phyloP scores from a whole-genome alignment of 225 moss, liverwort and hornwort species.

The Polytrichum formosum region DNA sequence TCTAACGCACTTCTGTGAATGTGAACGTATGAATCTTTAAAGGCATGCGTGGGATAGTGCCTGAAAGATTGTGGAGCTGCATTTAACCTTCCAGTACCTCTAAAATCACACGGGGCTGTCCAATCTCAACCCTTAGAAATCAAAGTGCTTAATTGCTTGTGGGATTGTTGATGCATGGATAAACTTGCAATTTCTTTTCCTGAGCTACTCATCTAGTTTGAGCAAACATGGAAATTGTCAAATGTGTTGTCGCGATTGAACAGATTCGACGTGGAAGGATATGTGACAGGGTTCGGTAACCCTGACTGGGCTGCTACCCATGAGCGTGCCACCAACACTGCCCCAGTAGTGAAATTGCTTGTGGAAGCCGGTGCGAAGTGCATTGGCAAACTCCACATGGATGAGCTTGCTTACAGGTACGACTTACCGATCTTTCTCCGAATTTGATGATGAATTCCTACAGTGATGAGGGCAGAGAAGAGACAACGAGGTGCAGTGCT shows the following conservation, averaged over 20 bases:
- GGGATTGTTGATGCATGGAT: no score
- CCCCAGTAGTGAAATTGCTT: constrained; percentile 63
- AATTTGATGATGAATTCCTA: not conserved
- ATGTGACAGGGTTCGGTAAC: constrained; percentile 80
- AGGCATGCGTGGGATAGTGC: no score
- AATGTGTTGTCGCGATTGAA: constrained; percentile 10
- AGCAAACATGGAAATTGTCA: no score
- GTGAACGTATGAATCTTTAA: no score
- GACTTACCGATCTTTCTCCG: not conserved
- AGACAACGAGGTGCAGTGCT: not conserved
- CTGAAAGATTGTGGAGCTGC: no score
- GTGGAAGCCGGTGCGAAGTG: constrained; percentile 88
- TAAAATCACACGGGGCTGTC: no score
- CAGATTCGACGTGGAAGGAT: constrained; percentile 94
- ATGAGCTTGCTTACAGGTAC: constrained; percentile 96
- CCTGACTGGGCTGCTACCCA: constrained; percentile 78
- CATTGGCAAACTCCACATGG: constrained; percentile 92
- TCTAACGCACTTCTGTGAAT: no score
- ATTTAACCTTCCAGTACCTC: no score
- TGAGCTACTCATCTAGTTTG: no score
- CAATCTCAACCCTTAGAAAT: no score
- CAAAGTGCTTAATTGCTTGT: no score
- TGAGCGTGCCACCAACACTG: constrained; percentile 62
- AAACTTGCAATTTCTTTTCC: no score
- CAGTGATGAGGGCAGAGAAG: not conserved